Base-by-base conservation (phyloP, 2,329 filamentous ascomycete species). In the Aaosphaeria arxii region DNA sequence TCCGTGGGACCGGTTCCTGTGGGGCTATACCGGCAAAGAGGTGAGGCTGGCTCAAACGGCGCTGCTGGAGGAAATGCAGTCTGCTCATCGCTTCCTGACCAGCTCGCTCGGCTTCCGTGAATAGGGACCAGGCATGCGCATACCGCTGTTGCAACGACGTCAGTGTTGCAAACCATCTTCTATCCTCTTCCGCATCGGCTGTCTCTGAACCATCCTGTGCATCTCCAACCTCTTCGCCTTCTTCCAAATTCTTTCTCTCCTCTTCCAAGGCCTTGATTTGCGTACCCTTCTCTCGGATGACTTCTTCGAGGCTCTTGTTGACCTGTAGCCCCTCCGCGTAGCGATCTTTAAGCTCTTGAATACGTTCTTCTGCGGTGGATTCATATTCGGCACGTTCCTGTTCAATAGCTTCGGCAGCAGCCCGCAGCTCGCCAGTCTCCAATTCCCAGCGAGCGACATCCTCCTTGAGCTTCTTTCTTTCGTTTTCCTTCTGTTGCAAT, bases 261-360 rank as follows among this genome's bases (percentile, higher is more conserved):
- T 85, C 83, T 64, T 94, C 89, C 29, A 91, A 77, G 44, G 85
- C 80, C 64, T 89, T 89, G 55, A 92, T 82, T 54, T 86, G 82
- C 28, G 76, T 75, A n/a, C 83, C 81, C 58, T 86, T 88, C 50
- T 88, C 80, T 55, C 84, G 86, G 30, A 94, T 78, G 52, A 89
- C 85, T 6, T 87, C 80, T 65, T 94, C 89, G 44, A 92, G 74
- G 32, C 80, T 74, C 33, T 80, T 84, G 69, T 84, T 79, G 9
- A 73, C 58, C 28, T 71, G 64, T 4, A 70, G 57, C 55, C 77
- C 74, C 35, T 73, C 69, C 2, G 63, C 65, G 40, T 71, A 67
- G 49, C 71, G 71, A 11, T 66, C 65, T 24, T 71, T 74, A 31
- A 76, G 52, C 4, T 59, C 59, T 45, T 73, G 63, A 46, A 77